These are phyloP conservation scores for Magnusiomyces suaveolens DNA, from an alignment of 1,139 yeast genomes.

Conservation along the genomic window DNA sequence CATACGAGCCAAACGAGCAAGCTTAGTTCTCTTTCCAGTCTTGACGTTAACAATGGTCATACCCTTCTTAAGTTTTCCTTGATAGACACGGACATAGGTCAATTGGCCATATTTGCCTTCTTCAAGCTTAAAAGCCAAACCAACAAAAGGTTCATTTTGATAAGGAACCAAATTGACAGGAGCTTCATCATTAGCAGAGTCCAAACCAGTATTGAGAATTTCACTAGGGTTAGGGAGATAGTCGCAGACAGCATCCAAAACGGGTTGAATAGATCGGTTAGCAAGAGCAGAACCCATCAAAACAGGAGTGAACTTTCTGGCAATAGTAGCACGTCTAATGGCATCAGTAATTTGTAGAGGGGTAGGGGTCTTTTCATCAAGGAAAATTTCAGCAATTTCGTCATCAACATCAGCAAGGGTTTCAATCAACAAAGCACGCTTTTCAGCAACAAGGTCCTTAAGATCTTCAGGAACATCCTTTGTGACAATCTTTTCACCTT, in stretches of 20 bases:
- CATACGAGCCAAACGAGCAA: slow-evolving; percentile 95
- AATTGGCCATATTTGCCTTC: slow-evolving; percentile 97
- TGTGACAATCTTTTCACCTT: slow-evolving; percentile 66
- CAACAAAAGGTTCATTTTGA: slow-evolving; percentile 73
- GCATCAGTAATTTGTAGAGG: slow-evolving; percentile 75
- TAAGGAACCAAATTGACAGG: slow-evolving; percentile 72
- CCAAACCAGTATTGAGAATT: slow-evolving; percentile 81
- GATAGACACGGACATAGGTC: slow-evolving; percentile 93
- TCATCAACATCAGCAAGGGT: slow-evolving; percentile 96
- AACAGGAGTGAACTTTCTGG: slow-evolving; percentile 94
- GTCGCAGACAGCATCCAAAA: slow-evolving; percentile 91
- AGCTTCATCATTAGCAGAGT: slow-evolving; percentile 56
- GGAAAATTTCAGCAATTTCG: slow-evolving; percentile 83
- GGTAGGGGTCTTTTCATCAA: slow-evolving; percentile 85
- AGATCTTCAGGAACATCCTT: slow-evolving; percentile 64
- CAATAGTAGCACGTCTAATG: slow-evolving; percentile 93
- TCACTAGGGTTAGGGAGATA: slow-evolving; percentile 93
- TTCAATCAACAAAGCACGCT: slow-evolving; percentile 75
- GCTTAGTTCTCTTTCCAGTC: slow-evolving; percentile 87
- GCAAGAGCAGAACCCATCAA: slow-evolving; percentile 98
- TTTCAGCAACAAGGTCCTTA: slow-evolving; percentile 68
- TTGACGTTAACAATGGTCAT: slow-evolving; percentile 80
- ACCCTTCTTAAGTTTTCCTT: slow-evolving; percentile 89
- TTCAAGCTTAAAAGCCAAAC: slow-evolving; percentile 93
- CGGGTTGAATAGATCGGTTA: slow-evolving; percentile 89